These are phyloP conservation scores for Hygrocybe coccinea DNA, from an alignment of 768 basidiomycete species.

Conservation along the genomic window DNA sequence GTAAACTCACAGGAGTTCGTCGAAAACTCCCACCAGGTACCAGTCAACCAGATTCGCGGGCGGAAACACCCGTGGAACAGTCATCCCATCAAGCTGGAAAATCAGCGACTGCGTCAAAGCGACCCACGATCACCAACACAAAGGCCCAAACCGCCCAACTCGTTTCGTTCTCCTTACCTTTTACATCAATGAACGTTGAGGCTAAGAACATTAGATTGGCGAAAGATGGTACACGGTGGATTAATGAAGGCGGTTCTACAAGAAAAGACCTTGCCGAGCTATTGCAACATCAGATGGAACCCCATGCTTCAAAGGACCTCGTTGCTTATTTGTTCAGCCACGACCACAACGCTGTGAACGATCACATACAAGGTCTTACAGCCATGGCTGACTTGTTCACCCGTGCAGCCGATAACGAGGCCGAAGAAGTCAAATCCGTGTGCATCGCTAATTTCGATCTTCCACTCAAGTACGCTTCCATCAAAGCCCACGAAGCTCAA, in stretches of 20 bases:
- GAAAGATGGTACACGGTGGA: conserved; percentile 78
- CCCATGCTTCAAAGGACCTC: conserved; percentile 71
- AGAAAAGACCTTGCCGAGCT: conserved; percentile 84
- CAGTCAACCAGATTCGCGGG: conserved; percentile 47
- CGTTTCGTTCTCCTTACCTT: conserved; percentile 36
- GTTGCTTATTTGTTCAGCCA: conserved; percentile 82
- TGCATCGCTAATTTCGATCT: conserved; percentile 88
- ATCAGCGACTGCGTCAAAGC: conserved; percentile 40
- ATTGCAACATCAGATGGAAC: conserved; percentile 89
- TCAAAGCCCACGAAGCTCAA: conserved; percentile 86
- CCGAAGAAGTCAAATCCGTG: conserved; percentile 44
- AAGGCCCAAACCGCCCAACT: conserved; percentile 19
- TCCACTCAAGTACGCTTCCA: conserved; percentile 87
- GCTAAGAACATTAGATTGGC: conserved; percentile 60
- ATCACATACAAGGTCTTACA: conserved; percentile 75
- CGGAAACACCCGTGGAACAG: conserved; percentile 40
- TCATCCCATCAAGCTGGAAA: conserved; percentile 32
- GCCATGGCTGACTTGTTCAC: conserved; percentile 73
- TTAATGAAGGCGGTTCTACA: conserved; percentile 79
- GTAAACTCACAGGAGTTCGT: conserved; percentile 61
- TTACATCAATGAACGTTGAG: conserved; percentile 53
- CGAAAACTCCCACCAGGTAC: conserved; percentile 65
- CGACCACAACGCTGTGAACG: conserved; percentile 93
- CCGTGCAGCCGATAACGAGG: conserved; percentile 50
- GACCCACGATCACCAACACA: conserved; percentile 23